Evolutionary conservation across 78 protist species (phyloP), one percentile per base, ranked within the genome.

Genomic region (Speleostelium caveatum): DNA sequence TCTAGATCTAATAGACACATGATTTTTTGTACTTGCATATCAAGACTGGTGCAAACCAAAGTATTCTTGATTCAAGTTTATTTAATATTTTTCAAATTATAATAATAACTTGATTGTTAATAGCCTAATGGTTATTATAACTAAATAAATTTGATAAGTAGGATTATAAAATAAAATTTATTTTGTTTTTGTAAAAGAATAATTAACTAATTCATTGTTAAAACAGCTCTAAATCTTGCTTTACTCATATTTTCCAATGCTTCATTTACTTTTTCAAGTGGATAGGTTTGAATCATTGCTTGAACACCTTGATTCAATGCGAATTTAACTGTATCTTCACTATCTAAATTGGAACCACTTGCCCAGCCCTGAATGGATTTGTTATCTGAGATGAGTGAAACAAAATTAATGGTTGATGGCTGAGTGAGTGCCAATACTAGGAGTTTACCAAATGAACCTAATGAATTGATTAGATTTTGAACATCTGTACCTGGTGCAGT

Each of bases 221-320:
- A 38, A 8, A 75, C 86, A 30, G 30, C 14, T 62, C 86, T 36
- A 17, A 75, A 75, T 62, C 73, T 75, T 30, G 71, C 86, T 12
- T 75, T 42, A 5, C n/a, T 8, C 4, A 75, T 75, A 22, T 61
- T 62, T 2, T 24, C 3, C 6, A 62, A 2, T 0, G 66, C 61
- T 1, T 75, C 73, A 6, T 12, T 17, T 16, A 26, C 73, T 45
- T 75, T 10, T 62, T 75, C 86, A 1, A 75, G 49, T 42, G 72
- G 39, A 35, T 19, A 60, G 1, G 61, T 28, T 42, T 75, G 45
- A 32, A 75, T 21, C 86, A 75, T 75, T 2, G 73, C 21, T 63
- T 62, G 21, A 2, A 75, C 62, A 4, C 33, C 3, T n/a, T 59
- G 28, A 7, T 7, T 24, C 16, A 41, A 32, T 0, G 73, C 59